Percentiles rank a stretch among this genome's conserved stretches.
Evolutionary conservation across 2,329 filamentous ascomycete species (phyloP).

Genomic region (Macrophomina tecta): DNA sequence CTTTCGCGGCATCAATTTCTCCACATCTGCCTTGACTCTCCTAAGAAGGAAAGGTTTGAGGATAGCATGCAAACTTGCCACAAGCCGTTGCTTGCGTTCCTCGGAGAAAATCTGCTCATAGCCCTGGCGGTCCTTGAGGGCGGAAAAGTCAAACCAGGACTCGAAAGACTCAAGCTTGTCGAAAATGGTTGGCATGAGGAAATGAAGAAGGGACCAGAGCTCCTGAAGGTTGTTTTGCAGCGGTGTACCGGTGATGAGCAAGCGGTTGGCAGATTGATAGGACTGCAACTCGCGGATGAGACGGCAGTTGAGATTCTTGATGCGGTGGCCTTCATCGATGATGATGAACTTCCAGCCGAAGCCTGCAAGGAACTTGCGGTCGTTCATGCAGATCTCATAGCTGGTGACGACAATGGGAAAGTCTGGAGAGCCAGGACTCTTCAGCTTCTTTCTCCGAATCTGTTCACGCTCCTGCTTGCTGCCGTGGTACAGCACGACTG

Average conservation of each 20-base stretch:
- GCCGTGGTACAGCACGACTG: constrained; percentile 90
- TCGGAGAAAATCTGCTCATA: constrained; percentile 82
- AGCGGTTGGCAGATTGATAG: constrained; percentile 86
- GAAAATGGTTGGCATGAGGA: constrained; percentile 90
- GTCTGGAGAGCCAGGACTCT: constrained; percentile 69
- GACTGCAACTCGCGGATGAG: constrained; percentile 87
- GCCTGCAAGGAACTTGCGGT: constrained; percentile 78
- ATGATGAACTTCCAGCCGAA: constrained; percentile 98
- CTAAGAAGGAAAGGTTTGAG: constrained; percentile 89
- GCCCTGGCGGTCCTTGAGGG: constrained; percentile 80
- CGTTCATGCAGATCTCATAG: constrained; percentile 94
- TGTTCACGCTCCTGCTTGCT: constrained; percentile 76
- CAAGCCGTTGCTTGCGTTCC: constrained; percentile 75
- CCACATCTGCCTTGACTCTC: constrained; percentile 91
- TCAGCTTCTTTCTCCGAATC: constrained; percentile 75
- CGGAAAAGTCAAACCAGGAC: constrained; percentile 96
- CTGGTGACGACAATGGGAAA: constrained; percentile 95
- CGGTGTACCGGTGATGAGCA: constrained; percentile 93
- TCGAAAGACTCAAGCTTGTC: constrained; percentile 93
- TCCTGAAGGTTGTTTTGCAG: constrained; percentile 95
- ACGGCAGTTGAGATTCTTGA: constrained; percentile 96
- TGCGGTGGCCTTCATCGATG: constrained; percentile 94
- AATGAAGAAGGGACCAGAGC: constrained; percentile 93
- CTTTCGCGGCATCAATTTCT: constrained; percentile 90
- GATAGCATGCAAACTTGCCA: constrained; percentile 90